Conservation (phyloP, 352 stramenopile species). For the Aphanomyces stellatus region DNA sequence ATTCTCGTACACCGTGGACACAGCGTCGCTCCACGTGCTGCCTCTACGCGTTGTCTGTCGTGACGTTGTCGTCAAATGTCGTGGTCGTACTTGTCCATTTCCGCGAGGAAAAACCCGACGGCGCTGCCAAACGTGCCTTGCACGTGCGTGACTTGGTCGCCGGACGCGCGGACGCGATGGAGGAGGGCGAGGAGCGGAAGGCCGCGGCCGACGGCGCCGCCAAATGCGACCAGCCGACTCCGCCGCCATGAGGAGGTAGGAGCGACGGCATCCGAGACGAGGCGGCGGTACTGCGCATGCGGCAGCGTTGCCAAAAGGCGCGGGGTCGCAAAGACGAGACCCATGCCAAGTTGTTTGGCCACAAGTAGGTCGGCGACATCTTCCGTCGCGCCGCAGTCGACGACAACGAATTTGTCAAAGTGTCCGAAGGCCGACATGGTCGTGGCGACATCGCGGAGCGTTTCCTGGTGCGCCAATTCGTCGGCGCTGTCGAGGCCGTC, state of each 20-base stretch:
- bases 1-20: slow-evolving; percentile 15
- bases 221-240: slow-evolving; percentile 5
- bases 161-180: background rate
- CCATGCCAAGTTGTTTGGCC: slow-evolving; percentile 5
- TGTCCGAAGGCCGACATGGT: background rate
- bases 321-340: slow-evolving; percentile 1
- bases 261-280: background rate
- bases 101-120: slow-evolving; percentile 1
- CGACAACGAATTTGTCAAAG: slow-evolving; percentile 17
- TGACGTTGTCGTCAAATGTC: background rate
- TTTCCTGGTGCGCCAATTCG: background rate
- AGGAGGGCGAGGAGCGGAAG: slow-evolving; percentile 5
- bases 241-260: too few species aligned
- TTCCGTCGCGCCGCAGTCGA: slow-evolving; percentile 4
- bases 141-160: slow-evolving; percentile 3
- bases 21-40: slow-evolving; percentile 5
- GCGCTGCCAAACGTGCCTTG: slow-evolving; percentile 8
- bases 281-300: background rate
- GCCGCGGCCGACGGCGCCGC: slow-evolving; percentile 3
- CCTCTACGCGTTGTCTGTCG: background rate
- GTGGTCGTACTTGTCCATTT: slow-evolving; percentile 8
- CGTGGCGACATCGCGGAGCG: background rate
- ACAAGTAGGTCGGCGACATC: slow-evolving; percentile 1
- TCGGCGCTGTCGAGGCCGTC: background rate
- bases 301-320: background rate